A percentile compares a stretch with the other conserved stretches of the same genome.
Evolutionary conservation across 768 basidiomycete genomes (phyloP).

Genomic region (Pulveroboletus sp.): DNA sequence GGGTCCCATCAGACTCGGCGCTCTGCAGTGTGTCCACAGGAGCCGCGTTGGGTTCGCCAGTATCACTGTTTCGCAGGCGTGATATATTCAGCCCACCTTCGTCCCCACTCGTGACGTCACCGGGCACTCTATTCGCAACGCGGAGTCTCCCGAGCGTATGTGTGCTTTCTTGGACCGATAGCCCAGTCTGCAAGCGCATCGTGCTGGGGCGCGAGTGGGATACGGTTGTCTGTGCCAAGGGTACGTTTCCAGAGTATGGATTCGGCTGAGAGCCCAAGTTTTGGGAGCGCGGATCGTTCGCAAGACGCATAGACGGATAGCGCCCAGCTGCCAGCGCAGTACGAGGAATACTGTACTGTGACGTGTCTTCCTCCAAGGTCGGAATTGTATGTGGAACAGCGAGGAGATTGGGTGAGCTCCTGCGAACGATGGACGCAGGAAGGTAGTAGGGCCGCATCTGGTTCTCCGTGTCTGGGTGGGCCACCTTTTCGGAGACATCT

Average conservation of each 20-base stretch:
- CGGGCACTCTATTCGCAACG: constrained; percentile 46
- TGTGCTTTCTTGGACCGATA: constrained; percentile 29
- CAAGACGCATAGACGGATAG: not conserved
- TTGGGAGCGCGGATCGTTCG: constrained; percentile 2
- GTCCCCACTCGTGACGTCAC: constrained; percentile 37
- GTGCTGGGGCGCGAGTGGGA: constrained; percentile 9
- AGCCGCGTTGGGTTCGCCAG: not conserved
- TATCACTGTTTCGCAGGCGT: not conserved
- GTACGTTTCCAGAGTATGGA: not conserved
- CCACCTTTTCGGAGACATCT: constrained; percentile 2
- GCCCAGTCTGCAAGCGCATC: constrained; percentile 11
- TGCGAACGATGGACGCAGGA: constrained; percentile 20
- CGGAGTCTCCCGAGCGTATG: constrained; percentile 42
- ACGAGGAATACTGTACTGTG: constrained; percentile 3
- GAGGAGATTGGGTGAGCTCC: constrained; percentile 17
- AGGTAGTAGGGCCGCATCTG: constrained; percentile 22
- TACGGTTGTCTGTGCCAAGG: constrained; percentile 7
- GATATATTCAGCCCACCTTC: constrained; percentile 24
- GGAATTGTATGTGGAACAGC: constrained; percentile 14
- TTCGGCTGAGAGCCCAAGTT: constrained; percentile 4
- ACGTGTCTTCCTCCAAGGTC: not conserved
- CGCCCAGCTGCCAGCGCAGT: not conserved
- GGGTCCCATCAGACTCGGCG: not conserved
- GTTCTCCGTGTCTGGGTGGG: constrained; percentile 3
- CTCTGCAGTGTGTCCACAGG: not conserved